phyloP scores from a whole-genome alignment of 352 stramenopile genomes.

The Phytopythium aichiense region DNA sequence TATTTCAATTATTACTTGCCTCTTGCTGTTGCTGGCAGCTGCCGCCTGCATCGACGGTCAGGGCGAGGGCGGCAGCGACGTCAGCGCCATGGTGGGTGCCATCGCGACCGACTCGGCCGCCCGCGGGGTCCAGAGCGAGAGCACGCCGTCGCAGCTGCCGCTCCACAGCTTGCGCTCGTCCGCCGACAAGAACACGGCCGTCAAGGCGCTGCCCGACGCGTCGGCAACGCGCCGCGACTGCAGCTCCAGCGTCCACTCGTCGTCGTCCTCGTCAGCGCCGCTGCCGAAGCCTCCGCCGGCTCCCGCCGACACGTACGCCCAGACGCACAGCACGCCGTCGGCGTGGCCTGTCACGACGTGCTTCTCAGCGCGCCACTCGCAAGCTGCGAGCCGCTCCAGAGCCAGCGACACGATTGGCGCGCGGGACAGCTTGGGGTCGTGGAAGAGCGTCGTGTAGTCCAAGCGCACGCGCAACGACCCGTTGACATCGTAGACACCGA shows the following conservation, averaged over 20 bases:
- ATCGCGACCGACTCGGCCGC: constrained; percentile 9
- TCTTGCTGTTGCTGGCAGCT: too few relatives aligned
- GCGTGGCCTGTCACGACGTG: constrained; percentile 58
- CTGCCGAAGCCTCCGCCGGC: constrained; percentile 6
- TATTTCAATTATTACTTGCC: too few relatives aligned
- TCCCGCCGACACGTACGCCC: constrained; percentile 49
- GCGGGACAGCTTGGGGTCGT: constrained; percentile 30
- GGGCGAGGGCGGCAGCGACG: not conserved
- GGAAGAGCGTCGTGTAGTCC: constrained; percentile 38
- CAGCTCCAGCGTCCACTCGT: constrained; percentile 47
- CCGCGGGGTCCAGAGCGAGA: constrained; percentile 42
- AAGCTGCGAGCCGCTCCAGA: constrained; percentile 43
- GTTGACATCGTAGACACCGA: constrained; percentile 70
- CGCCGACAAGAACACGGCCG: constrained; percentile 36
- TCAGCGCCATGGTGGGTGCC: constrained; percentile 5
- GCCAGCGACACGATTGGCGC: constrained; percentile 39
- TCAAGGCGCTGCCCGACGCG: constrained; percentile 34
- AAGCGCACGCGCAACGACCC: constrained; percentile 46
- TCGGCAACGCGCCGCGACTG: constrained; percentile 42
- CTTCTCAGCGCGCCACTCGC: constrained; percentile 62
- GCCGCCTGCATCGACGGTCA: not conserved
- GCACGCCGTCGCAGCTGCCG: constrained; percentile 44
- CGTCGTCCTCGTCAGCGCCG: constrained; percentile 15
- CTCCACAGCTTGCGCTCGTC: constrained; percentile 67
- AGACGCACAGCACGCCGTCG: constrained; percentile 59